These are phyloP conservation scores for Microdochium trichocladiopsis DNA, from an alignment of 2,329 filamentous ascomycete genomes.

Conservation along the genomic window DNA sequence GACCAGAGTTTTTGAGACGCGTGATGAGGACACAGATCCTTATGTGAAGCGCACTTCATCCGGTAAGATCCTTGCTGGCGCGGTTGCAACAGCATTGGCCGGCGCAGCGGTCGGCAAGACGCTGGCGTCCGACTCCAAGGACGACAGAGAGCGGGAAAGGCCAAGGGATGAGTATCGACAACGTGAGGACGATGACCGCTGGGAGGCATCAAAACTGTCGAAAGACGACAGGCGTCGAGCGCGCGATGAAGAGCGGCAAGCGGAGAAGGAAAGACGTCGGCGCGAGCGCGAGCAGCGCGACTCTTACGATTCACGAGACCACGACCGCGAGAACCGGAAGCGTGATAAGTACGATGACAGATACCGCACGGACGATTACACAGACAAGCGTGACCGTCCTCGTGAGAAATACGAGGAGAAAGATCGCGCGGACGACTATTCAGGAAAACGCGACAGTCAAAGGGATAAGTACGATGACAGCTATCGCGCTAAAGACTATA, in stretches of 20 bases:
- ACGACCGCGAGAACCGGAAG: slow-evolving; percentile 11
- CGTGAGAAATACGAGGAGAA: too few species aligned
- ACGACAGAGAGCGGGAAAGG: slow-evolving; percentile 17
- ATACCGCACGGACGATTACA: slow-evolving; percentile 14
- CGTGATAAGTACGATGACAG: slow-evolving; percentile 18
- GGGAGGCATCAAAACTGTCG: slow-evolving; percentile 13
- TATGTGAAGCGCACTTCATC: slow-evolving; percentile 21
- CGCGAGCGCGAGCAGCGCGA: slow-evolving; percentile 13
- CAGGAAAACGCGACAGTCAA: too few species aligned
- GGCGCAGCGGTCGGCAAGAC: slow-evolving; percentile 42
- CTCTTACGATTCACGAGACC: slow-evolving; percentile 8
- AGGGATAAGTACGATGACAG: slow-evolving; percentile 12
- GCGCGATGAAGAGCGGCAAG: slow-evolving; percentile 19
- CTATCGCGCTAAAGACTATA: not conserved
- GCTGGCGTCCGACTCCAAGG: slow-evolving; percentile 28
- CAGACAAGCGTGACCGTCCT: not conserved
- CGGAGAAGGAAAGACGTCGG: slow-evolving; percentile 13
- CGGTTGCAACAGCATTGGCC: slow-evolving; percentile 39
- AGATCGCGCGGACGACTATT: too few species aligned
- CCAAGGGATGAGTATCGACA: slow-evolving; percentile 6
- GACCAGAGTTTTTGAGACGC: slow-evolving; percentile 56
- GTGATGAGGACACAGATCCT: slow-evolving; percentile 14
- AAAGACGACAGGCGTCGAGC: slow-evolving; percentile 14
- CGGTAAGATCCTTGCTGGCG: slow-evolving; percentile 31
- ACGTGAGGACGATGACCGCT: slow-evolving; percentile 13